Base-by-base conservation (phyloP, 1,284 basidiomycete species). In the Xanthoconium separans region DNA sequence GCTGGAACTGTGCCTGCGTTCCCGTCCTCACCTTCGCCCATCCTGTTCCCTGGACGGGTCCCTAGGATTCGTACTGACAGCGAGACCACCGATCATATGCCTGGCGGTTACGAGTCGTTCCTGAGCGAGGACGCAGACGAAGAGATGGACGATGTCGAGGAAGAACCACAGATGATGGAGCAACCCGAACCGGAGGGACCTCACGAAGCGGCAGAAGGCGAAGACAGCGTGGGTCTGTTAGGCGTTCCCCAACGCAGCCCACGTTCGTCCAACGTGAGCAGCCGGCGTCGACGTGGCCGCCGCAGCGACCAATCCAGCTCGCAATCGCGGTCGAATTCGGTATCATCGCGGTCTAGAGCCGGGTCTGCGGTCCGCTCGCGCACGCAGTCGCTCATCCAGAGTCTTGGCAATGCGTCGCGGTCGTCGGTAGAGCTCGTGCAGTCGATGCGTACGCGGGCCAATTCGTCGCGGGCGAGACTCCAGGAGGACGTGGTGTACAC, bases 151-250 rank as follows among this genome's bases (percentile, higher is more conserved):
- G 73, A 73, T 5, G 74, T 65, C 22, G 72, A 76, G 29, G 61
- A 62, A 27, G 73, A 74, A 42, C 68, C 66, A 10, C 77, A 75
- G 33, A 76, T 77, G 67, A 73, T 80, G 72, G 79, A 79, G 55
- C 76, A 79, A 39, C 78, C 78, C 2, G 79, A 78, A 53, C 76
- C 77, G 11, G 79, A 81, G 53, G 79, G 79, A 5, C 77, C 77
- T 9, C 72, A 81, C 31, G 83, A 83, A 57, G 81, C 77, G 47
- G 84, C 78, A 11, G 87, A 91, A 66, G 76, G 78, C 31, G 85
- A 89, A 47, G 88, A 91, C 62, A 78, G 79, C 48, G 82, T 91
- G 46, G 89, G 87, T 13, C 71, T 91, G 33, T 70, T 81, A 47
- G 62, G 71, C 11, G 79, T 77, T 51, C 68, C 73, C 40, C 72